These are phyloP conservation scores for Inosperma sp. DNA, from an alignment of 768 basidiomycete genomes.

Conservation along the genomic window DNA sequence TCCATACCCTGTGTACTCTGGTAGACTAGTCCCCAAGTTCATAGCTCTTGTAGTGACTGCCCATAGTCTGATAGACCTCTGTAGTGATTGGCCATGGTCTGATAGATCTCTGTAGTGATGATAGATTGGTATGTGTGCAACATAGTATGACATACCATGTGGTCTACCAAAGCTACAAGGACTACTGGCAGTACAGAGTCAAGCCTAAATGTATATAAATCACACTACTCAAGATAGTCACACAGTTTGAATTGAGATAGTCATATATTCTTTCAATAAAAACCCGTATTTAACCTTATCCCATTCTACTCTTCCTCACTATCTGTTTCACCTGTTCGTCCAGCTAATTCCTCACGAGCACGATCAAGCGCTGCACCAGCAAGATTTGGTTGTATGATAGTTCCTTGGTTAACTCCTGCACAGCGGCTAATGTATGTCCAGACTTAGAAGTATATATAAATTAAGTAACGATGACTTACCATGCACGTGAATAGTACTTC, in stretches of 20 bases:
- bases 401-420: background rate
- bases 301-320: background rate
- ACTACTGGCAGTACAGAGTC: no score
- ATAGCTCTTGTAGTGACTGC: background rate
- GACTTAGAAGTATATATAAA: background rate
- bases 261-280: no score
- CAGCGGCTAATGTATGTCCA: no score
- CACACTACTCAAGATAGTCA: no score
- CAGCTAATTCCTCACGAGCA: background rate
- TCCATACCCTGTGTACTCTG: background rate
- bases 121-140: background rate
- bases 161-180: no score
- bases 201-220: no score
- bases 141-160: background rate
- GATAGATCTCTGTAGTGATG: background rate
- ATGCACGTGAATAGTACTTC: background rate
- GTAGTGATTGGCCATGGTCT: background rate
- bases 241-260: no score
- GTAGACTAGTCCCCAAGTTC: slow-evolving; percentile 1
- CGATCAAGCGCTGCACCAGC: background rate
- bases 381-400: background rate
- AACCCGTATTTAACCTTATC: background rate
- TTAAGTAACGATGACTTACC: background rate
- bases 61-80: background rate
- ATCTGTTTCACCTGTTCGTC: background rate